A percentile compares a stretch with the other conserved stretches of the same genome.
phyloP scores from a whole-genome alignment of 23 red algal genomes.

The Gracilaria domingensis region DNA sequence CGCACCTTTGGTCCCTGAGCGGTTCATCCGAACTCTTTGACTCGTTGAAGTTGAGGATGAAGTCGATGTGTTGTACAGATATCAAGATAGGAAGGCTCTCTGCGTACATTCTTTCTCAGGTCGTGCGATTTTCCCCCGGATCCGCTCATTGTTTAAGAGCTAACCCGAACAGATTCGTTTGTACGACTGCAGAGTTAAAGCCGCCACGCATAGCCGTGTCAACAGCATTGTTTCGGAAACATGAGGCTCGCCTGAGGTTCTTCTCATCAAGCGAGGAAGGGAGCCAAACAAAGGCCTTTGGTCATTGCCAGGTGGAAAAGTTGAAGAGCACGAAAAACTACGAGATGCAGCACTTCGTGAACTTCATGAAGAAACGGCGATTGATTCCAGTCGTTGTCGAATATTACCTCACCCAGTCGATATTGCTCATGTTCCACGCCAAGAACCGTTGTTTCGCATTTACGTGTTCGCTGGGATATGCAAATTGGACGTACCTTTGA shows the following conservation, averaged over 20 bases:
- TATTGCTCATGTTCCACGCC: constrained; percentile 9
- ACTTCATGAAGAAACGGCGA: constrained; percentile 56
- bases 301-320: constrained; percentile 55
- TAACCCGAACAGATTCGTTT: not conserved
- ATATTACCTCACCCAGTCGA: constrained; percentile 40
- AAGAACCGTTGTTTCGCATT: constrained; percentile 22
- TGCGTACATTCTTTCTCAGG: not conserved
- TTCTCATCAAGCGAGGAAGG: constrained; percentile 58
- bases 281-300: constrained; percentile 47
- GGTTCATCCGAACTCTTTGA: too few relatives aligned
- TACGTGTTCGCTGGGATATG: constrained; percentile 53
- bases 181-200: constrained; percentile 78
- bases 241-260: not conserved
- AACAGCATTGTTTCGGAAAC: constrained; percentile 49
- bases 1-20: too few relatives aligned
- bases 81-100: not conserved
- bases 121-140: not conserved
- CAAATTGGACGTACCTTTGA: not conserved
- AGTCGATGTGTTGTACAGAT: too few relatives aligned
- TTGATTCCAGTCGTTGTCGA: not conserved
- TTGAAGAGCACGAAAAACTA: constrained; percentile 26
- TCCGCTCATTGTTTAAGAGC: not conserved
- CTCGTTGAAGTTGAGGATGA: too few relatives aligned
- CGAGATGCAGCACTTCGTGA: constrained; percentile 44
- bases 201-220: constrained; percentile 76